Conservation (phyloP, 2,329 filamentous ascomycete species). For the Calonectria hongkongensis region DNA sequence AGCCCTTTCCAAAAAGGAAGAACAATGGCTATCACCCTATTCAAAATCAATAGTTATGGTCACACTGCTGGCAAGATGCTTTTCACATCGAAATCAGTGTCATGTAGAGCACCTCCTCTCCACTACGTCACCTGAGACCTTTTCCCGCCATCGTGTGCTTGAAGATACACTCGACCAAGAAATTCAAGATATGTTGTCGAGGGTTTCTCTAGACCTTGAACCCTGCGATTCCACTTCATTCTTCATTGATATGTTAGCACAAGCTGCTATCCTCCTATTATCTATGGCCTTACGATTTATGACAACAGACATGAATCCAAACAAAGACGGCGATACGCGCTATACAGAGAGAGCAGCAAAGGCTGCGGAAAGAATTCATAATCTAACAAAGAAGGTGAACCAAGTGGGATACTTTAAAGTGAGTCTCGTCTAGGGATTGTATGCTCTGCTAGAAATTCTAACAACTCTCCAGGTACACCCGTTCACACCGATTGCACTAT, state of each 20-base stretch:
- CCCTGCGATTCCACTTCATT: not conserved
- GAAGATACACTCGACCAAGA: constrained; percentile 1
- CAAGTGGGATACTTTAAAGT: constrained; percentile 4
- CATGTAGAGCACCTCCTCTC: not conserved
- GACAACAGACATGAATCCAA: not conserved
- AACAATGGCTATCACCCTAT: not conserved
- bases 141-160: not conserved
- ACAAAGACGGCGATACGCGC: not conserved
- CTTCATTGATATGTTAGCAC: not conserved
- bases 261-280: not conserved
- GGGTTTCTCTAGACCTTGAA: not conserved
- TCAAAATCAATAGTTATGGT: not conserved
- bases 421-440: not conserved
- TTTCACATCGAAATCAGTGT: not conserved
- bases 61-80: not conserved
- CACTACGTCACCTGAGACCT: not conserved
- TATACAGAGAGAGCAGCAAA: not conserved
- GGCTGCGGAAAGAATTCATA: not conserved
- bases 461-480: not conserved
- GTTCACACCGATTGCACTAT: not conserved
- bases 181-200: not conserved
- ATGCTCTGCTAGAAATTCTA: fast-evolving
- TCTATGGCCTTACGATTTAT: constrained; percentile 1
- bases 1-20: not conserved
- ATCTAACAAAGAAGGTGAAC: not conserved